These are phyloP conservation scores for Alternaria panax DNA, from an alignment of 2,329 filamentous ascomycete genomes.

Conservation along the genomic window DNA sequence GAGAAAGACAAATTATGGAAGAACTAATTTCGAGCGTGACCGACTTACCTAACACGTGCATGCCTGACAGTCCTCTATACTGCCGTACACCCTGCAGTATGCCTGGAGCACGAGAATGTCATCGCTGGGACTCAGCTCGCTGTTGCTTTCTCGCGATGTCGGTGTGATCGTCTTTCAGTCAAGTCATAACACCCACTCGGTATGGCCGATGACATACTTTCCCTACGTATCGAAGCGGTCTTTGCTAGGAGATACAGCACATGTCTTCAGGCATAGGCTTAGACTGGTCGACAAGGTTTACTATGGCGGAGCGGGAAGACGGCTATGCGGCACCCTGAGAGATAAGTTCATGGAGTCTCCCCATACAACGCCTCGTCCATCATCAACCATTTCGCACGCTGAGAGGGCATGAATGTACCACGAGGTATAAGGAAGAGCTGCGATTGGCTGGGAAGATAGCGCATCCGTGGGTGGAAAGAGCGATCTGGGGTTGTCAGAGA, in stretches of 20 bases:
- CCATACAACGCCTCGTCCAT: background rate
- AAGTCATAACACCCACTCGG: background rate
- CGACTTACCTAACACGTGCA: background rate
- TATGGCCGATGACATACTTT: background rate
- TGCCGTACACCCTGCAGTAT: background rate
- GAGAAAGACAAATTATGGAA: background rate
- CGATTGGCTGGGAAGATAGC: background rate
- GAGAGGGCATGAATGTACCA: slow-evolving; percentile 1
- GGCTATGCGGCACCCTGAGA: too few species aligned
- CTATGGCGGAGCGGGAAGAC: background rate
- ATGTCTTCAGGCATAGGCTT: background rate
- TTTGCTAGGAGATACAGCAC: background rate
- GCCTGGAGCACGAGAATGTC: background rate
- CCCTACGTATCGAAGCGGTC: background rate
- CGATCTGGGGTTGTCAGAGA: slow-evolving; percentile 9
- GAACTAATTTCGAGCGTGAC: background rate
- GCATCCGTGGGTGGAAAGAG: background rate
- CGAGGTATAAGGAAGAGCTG: background rate
- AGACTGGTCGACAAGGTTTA: slow-evolving; percentile 2
- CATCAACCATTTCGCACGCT: background rate
- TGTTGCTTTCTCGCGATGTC: background rate
- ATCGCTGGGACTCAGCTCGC: background rate
- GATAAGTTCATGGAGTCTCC: background rate
- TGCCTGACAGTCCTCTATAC: background rate
- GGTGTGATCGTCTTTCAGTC: background rate